Conservation (phyloP, 495 filamentous ascomycete species). For the Rhypophila decipiens region DNA sequence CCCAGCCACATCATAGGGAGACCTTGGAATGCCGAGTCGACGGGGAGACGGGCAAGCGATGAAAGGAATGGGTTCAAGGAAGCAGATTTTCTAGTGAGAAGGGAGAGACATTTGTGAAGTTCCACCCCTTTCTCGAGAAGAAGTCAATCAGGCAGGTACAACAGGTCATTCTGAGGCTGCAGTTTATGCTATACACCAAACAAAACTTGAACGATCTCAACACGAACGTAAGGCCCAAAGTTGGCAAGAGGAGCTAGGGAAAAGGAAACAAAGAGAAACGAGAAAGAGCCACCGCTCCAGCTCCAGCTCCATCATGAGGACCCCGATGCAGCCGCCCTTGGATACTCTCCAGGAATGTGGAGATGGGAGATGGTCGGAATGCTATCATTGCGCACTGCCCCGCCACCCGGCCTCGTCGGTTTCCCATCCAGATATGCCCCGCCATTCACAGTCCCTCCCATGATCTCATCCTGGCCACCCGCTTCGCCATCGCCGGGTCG, state of each 20-base stretch:
- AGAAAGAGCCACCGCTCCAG: slow-evolving; percentile 1
- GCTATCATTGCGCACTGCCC: slow-evolving; percentile 18
- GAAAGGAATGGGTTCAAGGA: too few relatives aligned
- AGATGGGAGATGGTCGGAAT: slow-evolving; percentile 32
- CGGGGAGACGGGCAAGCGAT: too few relatives aligned
- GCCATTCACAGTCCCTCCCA: neutral
- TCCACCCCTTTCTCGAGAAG: too few relatives aligned
- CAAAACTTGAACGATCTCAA: too few relatives aligned
- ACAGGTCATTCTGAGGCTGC: too few relatives aligned
- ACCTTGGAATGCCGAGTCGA: too few relatives aligned
- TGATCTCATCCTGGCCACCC: neutral
- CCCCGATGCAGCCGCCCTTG: too few relatives aligned
- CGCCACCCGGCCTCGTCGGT: slow-evolving; percentile 8
- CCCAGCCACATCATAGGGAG: neutral
- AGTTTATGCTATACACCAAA: too few relatives aligned
- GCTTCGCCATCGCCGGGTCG: neutral
- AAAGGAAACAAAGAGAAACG: neutral
- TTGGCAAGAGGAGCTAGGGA: neutral
- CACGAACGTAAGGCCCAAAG: neutral
- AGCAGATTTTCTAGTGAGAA: too few relatives aligned
- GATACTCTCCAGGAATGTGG: slow-evolving; percentile 54
- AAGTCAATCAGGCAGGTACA: too few relatives aligned
- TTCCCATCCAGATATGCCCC: neutral
- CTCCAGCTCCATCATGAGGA: slow-evolving; percentile 19
- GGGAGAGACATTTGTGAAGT: too few relatives aligned